A percentile compares a stretch with the other conserved stretches of the same genome.
Evolutionary conservation across 768 basidiomycete genomes (phyloP).

Genomic region (Lentinula aciculospora): DNA sequence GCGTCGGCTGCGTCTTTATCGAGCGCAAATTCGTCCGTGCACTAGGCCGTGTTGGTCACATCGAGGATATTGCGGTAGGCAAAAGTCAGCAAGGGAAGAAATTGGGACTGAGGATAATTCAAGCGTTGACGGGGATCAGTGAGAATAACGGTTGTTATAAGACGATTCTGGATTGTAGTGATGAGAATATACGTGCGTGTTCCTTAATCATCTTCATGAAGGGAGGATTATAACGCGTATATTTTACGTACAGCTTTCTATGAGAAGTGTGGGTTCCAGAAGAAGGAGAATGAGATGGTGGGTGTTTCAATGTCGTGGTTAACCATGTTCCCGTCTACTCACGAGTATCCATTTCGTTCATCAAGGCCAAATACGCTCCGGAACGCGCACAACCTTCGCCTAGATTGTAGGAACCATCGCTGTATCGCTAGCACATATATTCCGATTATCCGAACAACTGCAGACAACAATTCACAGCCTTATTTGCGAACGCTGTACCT

Average conservation of each 20-base stretch:
- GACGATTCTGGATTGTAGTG: conserved; percentile 94
- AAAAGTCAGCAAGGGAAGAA: conserved; percentile 87
- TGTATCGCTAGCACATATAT: background rate
- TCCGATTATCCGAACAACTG: background rate
- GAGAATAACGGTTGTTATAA: conserved; percentile 85
- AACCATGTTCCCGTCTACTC: conserved; percentile 3
- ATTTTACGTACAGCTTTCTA: conserved; percentile 70
- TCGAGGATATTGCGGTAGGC: conserved; percentile 96
- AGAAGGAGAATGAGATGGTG: conserved; percentile 95
- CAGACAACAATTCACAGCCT: background rate
- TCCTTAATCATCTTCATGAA: background rate
- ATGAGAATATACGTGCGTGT: conserved; percentile 83
- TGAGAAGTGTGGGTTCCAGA: conserved; percentile 88
- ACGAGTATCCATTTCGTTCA: background rate
- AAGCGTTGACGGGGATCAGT: conserved; percentile 80
- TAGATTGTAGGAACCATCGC: background rate
- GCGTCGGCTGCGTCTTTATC: conserved; percentile 76
- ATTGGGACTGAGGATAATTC: conserved; percentile 82
- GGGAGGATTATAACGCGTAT: conserved; percentile 5
- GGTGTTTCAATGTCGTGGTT: conserved; percentile 12
- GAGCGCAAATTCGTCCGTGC: conserved; percentile 93
- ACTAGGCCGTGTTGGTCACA: conserved; percentile 87
- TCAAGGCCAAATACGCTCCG: conserved; percentile 56
- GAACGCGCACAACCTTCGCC: conserved; percentile 19
- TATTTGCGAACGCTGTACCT: background rate